Evolutionary conservation across 2,329 filamentous ascomycete genomes (phyloP).

Genomic region (Daldinia sp.): DNA sequence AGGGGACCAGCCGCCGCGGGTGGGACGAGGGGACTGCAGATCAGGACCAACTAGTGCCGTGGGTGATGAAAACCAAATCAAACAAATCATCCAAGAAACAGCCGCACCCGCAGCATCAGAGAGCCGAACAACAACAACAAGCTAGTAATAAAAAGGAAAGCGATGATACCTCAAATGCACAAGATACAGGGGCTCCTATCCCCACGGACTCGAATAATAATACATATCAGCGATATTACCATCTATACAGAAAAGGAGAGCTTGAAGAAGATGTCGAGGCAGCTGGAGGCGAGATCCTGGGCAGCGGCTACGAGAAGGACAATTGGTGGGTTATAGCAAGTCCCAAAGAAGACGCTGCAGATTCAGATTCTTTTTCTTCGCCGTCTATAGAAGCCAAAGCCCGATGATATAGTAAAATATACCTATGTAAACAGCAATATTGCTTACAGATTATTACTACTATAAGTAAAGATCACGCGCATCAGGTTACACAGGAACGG

Average conservation of each 20-base stretch:
- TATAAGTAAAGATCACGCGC: background rate
- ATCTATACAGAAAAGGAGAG: slow-evolving; percentile 87
- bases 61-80: slow-evolving; percentile 78
- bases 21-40: slow-evolving; percentile 80
- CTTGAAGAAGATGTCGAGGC: slow-evolving; percentile 79
- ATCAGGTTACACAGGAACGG: background rate
- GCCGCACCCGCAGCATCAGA: no score
- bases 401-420: slow-evolving; percentile 22
- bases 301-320: slow-evolving; percentile 92
- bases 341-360: slow-evolving; percentile 40
- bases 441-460: background rate
- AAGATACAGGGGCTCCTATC: background rate
- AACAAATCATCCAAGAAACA: slow-evolving; percentile 37
- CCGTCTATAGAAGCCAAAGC: slow-evolving; percentile 10
- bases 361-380: slow-evolving; percentile 7
- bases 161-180: background rate
- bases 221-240: slow-evolving; percentile 91
- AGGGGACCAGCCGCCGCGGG: slow-evolving; percentile 82
- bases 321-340: slow-evolving; percentile 93
- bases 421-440: slow-evolving; percentile 6
- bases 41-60: slow-evolving; percentile 95
- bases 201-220: slow-evolving; percentile 50
- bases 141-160: slow-evolving; percentile 37
- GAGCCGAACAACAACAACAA: slow-evolving; percentile 42
- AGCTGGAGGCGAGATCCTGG: slow-evolving; percentile 78